Conservation (phyloP, 306 rosid species). For the Inga oerstediana region DNA sequence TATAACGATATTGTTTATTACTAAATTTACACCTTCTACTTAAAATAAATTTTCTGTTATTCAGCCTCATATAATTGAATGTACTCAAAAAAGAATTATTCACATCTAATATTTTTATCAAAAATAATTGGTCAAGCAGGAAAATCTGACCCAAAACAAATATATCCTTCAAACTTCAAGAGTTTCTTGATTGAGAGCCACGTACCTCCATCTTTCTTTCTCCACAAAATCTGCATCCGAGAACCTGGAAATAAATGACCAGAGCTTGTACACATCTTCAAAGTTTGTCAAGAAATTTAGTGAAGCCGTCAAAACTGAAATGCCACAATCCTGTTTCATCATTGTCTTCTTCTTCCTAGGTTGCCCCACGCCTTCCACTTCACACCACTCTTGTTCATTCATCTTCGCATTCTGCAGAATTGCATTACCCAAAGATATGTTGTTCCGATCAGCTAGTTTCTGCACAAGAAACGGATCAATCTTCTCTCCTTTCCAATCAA, state of each 20-base stretch:
- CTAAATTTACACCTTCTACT: too few species aligned
- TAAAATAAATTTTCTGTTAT: background rate
- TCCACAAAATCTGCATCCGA: constrained; percentile 90
- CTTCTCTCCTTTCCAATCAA: constrained; percentile 92
- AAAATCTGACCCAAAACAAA: background rate
- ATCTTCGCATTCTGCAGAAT: constrained; percentile 49
- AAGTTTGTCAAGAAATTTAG: constrained; percentile 71
- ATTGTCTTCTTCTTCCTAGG: constrained; percentile 14
- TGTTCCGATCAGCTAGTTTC: constrained; percentile 77
- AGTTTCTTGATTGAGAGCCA: constrained; percentile 74
- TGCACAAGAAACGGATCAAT: constrained; percentile 70
- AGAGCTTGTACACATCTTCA: constrained; percentile 70
- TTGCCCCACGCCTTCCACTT: background rate
- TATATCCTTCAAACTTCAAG: constrained; percentile 52
- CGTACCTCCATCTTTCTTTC: constrained; percentile 92
- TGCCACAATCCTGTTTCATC: constrained; percentile 25
- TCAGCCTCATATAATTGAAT: background rate
- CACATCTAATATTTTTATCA: background rate
- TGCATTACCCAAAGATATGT: constrained; percentile 57
- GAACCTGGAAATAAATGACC: constrained; percentile 79
- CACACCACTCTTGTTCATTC: constrained; percentile 41
- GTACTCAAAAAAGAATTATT: background rate
- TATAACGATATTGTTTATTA: too few species aligned
- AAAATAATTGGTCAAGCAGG: background rate
- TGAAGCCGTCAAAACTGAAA: constrained; percentile 54